phyloP scores from a whole-genome alignment of 2,329 filamentous ascomycete species.

The Emergomyces orientalis region DNA sequence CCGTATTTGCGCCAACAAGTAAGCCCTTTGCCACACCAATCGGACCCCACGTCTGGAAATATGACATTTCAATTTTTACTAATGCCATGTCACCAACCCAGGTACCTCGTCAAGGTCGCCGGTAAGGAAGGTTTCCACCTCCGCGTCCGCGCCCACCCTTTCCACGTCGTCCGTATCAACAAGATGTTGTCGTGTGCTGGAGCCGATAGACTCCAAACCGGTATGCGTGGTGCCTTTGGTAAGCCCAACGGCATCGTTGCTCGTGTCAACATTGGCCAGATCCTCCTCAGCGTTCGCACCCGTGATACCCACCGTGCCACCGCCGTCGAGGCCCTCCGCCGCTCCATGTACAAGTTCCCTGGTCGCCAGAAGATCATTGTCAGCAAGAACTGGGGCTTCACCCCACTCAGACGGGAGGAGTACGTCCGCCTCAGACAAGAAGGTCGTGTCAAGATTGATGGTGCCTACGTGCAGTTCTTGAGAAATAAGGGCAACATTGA shows the following conservation, averaged over 20 bases:
- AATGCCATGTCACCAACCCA: conserved; percentile 20
- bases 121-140: conserved; percentile 66
- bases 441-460: conserved; percentile 90
- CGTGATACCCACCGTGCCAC: conserved; percentile 86
- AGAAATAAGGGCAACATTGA: conserved; percentile 80
- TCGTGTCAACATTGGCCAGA: conserved; percentile 99
- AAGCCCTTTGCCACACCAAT: conserved; percentile 28
- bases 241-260: conserved; percentile 99
- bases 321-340: conserved; percentile 96
- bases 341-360: conserved; percentile 99
- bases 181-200: conserved; percentile 99
- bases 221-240: conserved; percentile 99
- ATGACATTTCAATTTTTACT: too few relatives aligned
- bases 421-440: conserved; percentile 92
- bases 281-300: conserved; percentile 93
- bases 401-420: conserved; percentile 91
- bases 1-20: conserved; percentile 99
- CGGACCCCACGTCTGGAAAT: conserved; percentile 28
- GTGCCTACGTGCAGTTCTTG: conserved; percentile 99
- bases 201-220: conserved; percentile 99
- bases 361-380: conserved; percentile 99
- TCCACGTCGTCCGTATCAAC: conserved; percentile 99
- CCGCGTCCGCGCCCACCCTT: conserved; percentile 82
- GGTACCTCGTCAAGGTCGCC: conserved; percentile 59
- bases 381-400: conserved; percentile 99